These are phyloP conservation scores for Breynia disticha DNA, from an alignment of 441 rosid species.

Conservation along the genomic window DNA sequence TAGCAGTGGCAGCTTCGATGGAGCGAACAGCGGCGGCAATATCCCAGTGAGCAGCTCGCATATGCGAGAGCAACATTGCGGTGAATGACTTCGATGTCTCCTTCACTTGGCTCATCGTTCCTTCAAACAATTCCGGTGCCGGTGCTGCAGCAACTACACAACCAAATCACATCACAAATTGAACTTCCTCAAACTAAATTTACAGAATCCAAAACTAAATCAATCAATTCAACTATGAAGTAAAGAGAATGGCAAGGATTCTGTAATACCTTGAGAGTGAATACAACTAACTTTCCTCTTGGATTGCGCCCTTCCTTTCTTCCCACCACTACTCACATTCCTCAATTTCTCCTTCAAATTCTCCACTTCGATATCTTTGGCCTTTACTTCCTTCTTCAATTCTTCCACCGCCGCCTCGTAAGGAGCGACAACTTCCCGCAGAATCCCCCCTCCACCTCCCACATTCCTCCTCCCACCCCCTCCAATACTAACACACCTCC, in stretches of 20 bases:
- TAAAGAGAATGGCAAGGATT: too few species aligned
- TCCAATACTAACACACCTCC: constrained; percentile 39
- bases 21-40: constrained; percentile 85
- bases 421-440: constrained; percentile 87
- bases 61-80: constrained; percentile 54
- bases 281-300: constrained; percentile 66
- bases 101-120: constrained; percentile 57
- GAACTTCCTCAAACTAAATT: background rate
- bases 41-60: constrained; percentile 94
- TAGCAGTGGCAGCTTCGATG: constrained; percentile 69
- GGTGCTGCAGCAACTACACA: constrained; percentile 49
- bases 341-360: constrained; percentile 70
- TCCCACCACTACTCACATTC: constrained; percentile 21
- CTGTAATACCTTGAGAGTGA: constrained; percentile 40
- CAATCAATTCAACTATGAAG: too few species aligned
- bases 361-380: constrained; percentile 58
- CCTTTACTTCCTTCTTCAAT: constrained; percentile 68
- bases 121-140: constrained; percentile 72
- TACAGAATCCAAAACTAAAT: background rate
- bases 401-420: constrained; percentile 85
- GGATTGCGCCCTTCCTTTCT: constrained; percentile 53
- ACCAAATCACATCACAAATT: background rate
- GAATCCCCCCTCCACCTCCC: constrained; percentile 26
- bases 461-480: constrained; percentile 19
- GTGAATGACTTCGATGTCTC: constrained; percentile 84